phyloP scores from a whole-genome alignment of 306 rosid genomes.

The Fagus sylvatica region DNA sequence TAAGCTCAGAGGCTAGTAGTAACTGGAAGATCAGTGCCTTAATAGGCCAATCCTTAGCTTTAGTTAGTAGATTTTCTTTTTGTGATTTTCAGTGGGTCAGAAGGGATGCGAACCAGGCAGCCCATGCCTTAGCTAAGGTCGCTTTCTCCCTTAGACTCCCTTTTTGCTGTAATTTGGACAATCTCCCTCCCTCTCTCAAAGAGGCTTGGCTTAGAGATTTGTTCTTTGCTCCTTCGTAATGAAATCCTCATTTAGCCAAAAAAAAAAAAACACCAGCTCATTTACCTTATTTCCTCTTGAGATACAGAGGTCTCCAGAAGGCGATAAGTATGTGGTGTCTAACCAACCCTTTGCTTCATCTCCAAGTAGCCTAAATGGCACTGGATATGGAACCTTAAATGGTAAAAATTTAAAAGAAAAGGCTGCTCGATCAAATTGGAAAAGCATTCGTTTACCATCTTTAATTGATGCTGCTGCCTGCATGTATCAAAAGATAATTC shows the following conservation, averaged over 20 bases:
- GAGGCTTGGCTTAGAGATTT: no score
- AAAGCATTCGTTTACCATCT: conserved; percentile 85
- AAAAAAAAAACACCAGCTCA: not conserved
- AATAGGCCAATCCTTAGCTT: no score
- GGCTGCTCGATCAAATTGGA: conserved; percentile 92
- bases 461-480: conserved; percentile 87
- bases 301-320: conserved; percentile 84
- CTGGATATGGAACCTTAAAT: conserved; percentile 99
- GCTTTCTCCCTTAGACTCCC: no score
- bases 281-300: conserved; percentile 96
- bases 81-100: no score
- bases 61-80: no score
- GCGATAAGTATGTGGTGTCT: conserved; percentile 87
- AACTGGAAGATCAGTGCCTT: no score
- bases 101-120: no score
- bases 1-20: no score
- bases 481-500: not conserved
- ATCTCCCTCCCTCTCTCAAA: no score
- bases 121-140: no score
- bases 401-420: conserved; percentile 81
- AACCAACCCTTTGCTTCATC: conserved; percentile 99
- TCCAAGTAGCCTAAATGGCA: conserved; percentile 91
- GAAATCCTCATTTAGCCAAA: not conserved
- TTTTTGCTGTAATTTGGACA: no score
- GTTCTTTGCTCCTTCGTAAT: no score